Evolutionary conservation across 2,329 filamentous ascomycete species (phyloP), one percentile per base, ranked within the genome.

Genomic region (Stagonosporopsis chrysanthemi): DNA sequence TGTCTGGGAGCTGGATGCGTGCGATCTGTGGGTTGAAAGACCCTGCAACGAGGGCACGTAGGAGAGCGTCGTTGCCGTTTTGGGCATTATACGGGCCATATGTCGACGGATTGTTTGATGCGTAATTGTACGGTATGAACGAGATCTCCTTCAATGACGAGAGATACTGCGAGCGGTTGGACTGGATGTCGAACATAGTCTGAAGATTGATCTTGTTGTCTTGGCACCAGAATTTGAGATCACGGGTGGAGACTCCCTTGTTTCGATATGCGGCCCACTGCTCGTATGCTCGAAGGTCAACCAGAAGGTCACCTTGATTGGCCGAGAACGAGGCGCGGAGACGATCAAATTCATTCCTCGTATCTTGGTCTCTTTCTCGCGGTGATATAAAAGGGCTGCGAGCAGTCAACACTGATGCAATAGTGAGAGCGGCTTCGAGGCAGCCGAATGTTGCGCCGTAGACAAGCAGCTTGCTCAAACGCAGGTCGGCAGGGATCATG

Each of bases 361-460:
- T 93, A 4, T 92, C 89, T 63, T 92, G 87, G 5, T 96, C 92
- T 17, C 95, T 86, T 72, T 95, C 90, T 17, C 88, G 86, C 0
- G 94, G 93, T 0, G 90, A 90, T 3, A 96, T 77, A 72, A 99
- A 99, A 0, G 95, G 94, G 61, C 88, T 92, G 68, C 88, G 89
- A 26, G 91, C 89, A 52, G 92, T 97, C n/a, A 99, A 83, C 38
- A 98, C 95, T 8, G 93, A 90, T 2, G 95, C 91, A 61, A 98
- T 93, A 2, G 90, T 92, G 52, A 98, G 84, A 64, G 90, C 92
- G 49, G 94, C 88, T 68, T 97, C 92, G 6, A 98, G 83, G 70
- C 94, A 98, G 31, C 91, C 91, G 70, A 99, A 98, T 56, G 96
- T 92, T 15, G 92, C 90, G 6, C 95, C 95, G 71, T 96, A 97